Percentiles rank a stretch among this genome's conserved stretches.
phyloP scores from a whole-genome alignment of 306 rosid genomes.

The Dryas drummondii region DNA sequence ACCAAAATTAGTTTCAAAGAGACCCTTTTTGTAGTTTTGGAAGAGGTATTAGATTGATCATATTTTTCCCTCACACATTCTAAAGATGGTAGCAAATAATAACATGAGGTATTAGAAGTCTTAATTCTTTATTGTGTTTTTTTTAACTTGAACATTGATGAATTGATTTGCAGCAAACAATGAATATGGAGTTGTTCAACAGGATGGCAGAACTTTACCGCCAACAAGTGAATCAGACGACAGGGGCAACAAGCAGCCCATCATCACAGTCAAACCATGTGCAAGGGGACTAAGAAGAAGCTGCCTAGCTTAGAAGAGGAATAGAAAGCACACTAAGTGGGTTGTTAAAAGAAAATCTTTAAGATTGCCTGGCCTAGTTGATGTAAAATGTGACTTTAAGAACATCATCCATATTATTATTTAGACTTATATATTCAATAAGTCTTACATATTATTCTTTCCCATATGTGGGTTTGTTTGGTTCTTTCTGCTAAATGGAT shows the following conservation, averaged over 20 bases:
- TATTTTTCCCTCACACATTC: no score
- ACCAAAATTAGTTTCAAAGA: no score
- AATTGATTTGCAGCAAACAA: slow-evolving; percentile 33
- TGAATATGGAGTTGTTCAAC: slow-evolving; percentile 49
- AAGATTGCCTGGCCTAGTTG: background rate
- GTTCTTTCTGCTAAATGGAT: background rate
- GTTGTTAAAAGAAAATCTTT: background rate
- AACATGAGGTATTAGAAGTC: background rate
- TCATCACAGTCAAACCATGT: slow-evolving; percentile 24
- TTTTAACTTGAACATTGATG: background rate
- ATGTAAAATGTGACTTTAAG: background rate
- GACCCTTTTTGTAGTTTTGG: no score
- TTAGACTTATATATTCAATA: background rate
- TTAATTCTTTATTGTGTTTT: background rate
- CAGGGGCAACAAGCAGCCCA: slow-evolving; percentile 24
- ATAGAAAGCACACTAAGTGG: background rate
- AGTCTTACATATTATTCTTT: background rate
- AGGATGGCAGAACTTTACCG: slow-evolving; percentile 49
- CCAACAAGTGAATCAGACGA: slow-evolving; percentile 39
- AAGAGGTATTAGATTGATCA: no score
- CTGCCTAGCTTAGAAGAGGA: background rate
- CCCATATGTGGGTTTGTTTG: background rate
- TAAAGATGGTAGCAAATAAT: no score
- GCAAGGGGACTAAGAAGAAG: slow-evolving; percentile 24
- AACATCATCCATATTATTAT: background rate